phyloP scores from a whole-genome alignment of 257 asterid genomes.

The Solanum chilense region DNA sequence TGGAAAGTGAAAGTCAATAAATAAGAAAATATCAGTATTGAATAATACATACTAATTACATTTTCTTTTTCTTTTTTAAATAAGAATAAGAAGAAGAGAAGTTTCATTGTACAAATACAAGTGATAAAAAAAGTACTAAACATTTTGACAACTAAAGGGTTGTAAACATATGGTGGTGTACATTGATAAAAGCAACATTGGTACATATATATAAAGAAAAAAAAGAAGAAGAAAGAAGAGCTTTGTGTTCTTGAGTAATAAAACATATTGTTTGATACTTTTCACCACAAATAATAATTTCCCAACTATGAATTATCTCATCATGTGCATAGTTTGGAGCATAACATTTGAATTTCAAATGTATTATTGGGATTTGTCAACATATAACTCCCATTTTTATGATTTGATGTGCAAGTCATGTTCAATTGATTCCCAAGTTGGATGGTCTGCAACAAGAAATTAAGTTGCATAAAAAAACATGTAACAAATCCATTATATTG shows the following conservation, averaged over 20 bases:
- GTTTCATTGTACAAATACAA: not conserved
- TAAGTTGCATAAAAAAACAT: not conserved
- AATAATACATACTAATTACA: too few species aligned
- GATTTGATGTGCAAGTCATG: conserved; percentile 51
- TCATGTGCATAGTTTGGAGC: conserved; percentile 51
- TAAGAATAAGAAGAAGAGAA: not conserved
- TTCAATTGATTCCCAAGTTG: conserved; percentile 29
- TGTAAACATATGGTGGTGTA: not conserved
- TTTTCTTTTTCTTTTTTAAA: too few species aligned
- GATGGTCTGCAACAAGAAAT: conserved; percentile 29
- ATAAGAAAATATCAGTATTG: not conserved
- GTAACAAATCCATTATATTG: not conserved
- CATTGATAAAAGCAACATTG: not conserved
- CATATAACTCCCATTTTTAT: conserved; percentile 30
- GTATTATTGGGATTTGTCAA: conserved; percentile 13
- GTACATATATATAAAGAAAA: not conserved
- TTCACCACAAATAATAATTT: not conserved
- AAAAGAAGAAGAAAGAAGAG: not conserved
- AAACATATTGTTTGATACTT: not conserved
- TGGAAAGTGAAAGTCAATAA: too few species aligned
- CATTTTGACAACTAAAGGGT: not conserved
- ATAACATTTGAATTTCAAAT: conserved; percentile 38
- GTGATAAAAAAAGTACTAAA: not conserved
- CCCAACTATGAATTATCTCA: conserved; percentile 8
- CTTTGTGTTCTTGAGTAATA: too few species aligned